Evolutionary conservation across 1,139 yeast genomes (phyloP).

Genomic region (Candida smagusa): DNA sequence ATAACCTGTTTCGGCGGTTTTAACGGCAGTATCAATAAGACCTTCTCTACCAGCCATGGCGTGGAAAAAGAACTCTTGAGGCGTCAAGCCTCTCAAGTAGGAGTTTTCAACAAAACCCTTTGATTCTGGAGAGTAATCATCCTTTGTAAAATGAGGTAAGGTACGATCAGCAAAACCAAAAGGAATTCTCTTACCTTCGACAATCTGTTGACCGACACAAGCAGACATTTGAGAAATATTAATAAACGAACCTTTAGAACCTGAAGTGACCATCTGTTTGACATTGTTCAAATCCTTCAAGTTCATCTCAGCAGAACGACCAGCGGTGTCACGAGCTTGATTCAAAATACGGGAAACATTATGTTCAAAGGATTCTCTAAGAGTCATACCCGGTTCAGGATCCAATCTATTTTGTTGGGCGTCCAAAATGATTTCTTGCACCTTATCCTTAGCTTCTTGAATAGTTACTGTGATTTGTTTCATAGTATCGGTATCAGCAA

Average conservation of each 20-base stretch:
- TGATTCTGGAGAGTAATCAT: conserved; percentile 96
- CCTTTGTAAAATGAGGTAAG: conserved; percentile 95
- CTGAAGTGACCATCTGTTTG: conserved; percentile 98
- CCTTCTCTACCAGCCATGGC: conserved; percentile 99
- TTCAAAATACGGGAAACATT: conserved; percentile 92
- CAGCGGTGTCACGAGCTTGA: conserved; percentile 99
- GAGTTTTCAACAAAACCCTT: conserved; percentile 98
- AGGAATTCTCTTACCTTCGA: conserved; percentile 98
- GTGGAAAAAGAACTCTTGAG: conserved; percentile 98
- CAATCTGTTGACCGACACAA: conserved; percentile 99
- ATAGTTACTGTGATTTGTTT: conserved; percentile 88
- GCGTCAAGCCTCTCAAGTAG: conserved; percentile 94
- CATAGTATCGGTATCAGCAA: conserved; percentile 97
- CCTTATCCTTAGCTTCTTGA: conserved; percentile 87
- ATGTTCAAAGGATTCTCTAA: conserved; percentile 97
- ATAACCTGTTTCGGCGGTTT: conserved; percentile 98
- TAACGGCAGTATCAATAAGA: conserved; percentile 97
- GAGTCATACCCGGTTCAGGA: conserved; percentile 99
- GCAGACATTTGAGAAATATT: conserved; percentile 99
- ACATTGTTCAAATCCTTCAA: conserved; percentile 93
- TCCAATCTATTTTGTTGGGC: conserved; percentile 87
- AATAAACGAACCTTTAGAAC: conserved; percentile 98
- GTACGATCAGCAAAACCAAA: conserved; percentile 96
- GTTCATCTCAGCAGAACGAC: conserved; percentile 96
- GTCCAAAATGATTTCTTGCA: conserved; percentile 85